Evolutionary conservation across 2,329 filamentous ascomycete genomes (phyloP).

Genomic region (Periglandula ipomoeae): DNA sequence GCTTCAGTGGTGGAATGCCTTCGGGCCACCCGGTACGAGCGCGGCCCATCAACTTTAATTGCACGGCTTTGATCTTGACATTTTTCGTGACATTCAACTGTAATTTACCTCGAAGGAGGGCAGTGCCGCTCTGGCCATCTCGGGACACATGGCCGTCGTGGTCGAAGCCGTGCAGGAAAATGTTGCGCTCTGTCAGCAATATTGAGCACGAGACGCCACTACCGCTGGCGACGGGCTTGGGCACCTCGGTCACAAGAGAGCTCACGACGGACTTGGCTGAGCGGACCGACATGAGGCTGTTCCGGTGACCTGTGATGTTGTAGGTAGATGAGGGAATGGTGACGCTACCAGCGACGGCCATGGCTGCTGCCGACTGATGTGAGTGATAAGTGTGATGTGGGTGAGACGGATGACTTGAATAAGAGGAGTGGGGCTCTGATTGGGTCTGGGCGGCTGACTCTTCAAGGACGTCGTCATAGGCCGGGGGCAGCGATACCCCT

Average conservation of each 20-base stretch:
- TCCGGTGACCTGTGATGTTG: constrained; percentile 28
- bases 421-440: constrained; percentile 3
- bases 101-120: constrained; percentile 77
- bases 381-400: neutral
- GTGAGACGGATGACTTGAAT: neutral
- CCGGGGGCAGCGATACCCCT: constrained; percentile 15
- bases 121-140: constrained; percentile 58
- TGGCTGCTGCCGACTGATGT: constrained; percentile 7
- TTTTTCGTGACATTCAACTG: constrained; percentile 78
- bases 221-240: constrained; percentile 70
- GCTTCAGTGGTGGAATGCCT: constrained; percentile 80
- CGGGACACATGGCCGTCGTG: constrained; percentile 48
- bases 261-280: constrained; percentile 41
- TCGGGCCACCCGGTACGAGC: constrained; percentile 95
- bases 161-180: constrained; percentile 73
- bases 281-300: constrained; percentile 41
- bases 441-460: constrained; percentile 10
- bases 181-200: constrained; percentile 66
- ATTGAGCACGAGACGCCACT: constrained; percentile 69
- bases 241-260: constrained; percentile 43
- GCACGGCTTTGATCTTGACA: constrained; percentile 86
- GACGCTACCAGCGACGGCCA: constrained; percentile 16
- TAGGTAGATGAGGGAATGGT: constrained; percentile 14
- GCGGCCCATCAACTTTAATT: constrained; percentile 74
- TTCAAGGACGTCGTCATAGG: constrained; percentile 22